A percentile compares a stretch with the other conserved stretches of the same genome.
These are phyloP conservation scores for Didymella segeticola DNA, from an alignment of 2,329 filamentous ascomycete species.

Conservation along the genomic window DNA sequence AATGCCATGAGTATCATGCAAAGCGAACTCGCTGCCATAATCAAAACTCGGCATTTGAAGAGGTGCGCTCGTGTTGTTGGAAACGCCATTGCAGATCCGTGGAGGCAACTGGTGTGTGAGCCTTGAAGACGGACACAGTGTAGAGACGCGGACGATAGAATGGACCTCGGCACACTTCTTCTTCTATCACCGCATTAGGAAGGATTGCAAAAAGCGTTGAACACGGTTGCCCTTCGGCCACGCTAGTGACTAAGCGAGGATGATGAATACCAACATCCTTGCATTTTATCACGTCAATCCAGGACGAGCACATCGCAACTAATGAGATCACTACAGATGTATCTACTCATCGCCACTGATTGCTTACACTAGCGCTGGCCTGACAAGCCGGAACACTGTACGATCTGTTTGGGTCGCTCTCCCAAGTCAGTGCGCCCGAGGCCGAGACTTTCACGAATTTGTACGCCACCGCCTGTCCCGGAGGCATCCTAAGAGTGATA, in stretches of 20 bases:
- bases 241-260: slow-evolving; percentile 5
- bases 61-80: not conserved
- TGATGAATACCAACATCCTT: not conserved
- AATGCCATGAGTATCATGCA: not conserved
- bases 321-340: no score
- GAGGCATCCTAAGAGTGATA: slow-evolving; percentile 49
- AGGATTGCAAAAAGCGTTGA: slow-evolving; percentile 1
- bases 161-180: not conserved
- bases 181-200: not conserved
- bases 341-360: slow-evolving; percentile 28
- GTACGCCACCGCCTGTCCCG: slow-evolving; percentile 53
- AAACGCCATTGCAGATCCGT: not conserved
- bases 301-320: no score
- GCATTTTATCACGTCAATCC: not conserved
- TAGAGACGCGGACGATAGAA: not conserved
- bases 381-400: slow-evolving; percentile 44
- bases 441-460: slow-evolving; percentile 56
- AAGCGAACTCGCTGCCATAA: not conserved
- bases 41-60: not conserved
- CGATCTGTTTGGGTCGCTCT: slow-evolving; percentile 54
- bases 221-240: slow-evolving; percentile 12
- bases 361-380: slow-evolving; percentile 32
- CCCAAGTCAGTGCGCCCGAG: slow-evolving; percentile 55
- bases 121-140: not conserved
- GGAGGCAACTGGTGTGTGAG: no score